Percentiles rank a stretch among this genome's conserved stretches.
phyloP scores from a whole-genome alignment of 73 alveolate genomes.

The Diophrys appendiculata region DNA sequence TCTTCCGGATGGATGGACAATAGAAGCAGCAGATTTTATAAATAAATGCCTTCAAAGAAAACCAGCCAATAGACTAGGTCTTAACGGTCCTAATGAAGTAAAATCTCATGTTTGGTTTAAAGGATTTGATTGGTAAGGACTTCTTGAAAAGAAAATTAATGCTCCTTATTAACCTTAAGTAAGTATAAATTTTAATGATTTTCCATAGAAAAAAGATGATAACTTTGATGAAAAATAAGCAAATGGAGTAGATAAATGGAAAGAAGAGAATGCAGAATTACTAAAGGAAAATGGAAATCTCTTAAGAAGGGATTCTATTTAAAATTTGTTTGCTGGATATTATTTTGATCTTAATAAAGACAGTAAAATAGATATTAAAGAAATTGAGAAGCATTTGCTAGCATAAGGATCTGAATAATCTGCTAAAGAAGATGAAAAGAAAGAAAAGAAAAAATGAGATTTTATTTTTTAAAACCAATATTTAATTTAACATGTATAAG shows the following conservation, averaged over 20 bases:
- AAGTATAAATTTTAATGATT: too few relatives aligned
- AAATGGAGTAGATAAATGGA: constrained; percentile 34
- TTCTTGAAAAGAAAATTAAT: constrained; percentile 69
- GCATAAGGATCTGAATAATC: too few relatives aligned
- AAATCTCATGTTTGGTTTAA: constrained; percentile 95
- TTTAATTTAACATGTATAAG: too few relatives aligned
- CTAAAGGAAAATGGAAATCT: constrained; percentile 23
- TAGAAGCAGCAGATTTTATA: constrained; percentile 53
- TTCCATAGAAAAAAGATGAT: constrained; percentile 12
- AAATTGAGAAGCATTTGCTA: too few relatives aligned
- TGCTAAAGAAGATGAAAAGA: too few relatives aligned
- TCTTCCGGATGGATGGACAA: constrained; percentile 54
- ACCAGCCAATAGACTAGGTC: constrained; percentile 48
- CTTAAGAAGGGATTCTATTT: constrained; percentile 20
- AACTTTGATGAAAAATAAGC: constrained; percentile 38
- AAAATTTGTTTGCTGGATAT: constrained; percentile 72
- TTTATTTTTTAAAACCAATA: too few relatives aligned
- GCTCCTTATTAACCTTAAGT: constrained; percentile 26
- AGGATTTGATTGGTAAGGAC: constrained; percentile 86
- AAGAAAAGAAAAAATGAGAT: too few relatives aligned
- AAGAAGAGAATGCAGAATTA: constrained; percentile 28
- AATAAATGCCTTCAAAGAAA: constrained; percentile 44
- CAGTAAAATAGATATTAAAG: too few relatives aligned
- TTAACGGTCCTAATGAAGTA: constrained; percentile 90
- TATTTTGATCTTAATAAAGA: constrained; percentile 58